Percentiles rank a stretch among this genome's conserved stretches.
Conservation (phyloP, 352 stramenopile species). For the Phytophthora sp. region DNA sequence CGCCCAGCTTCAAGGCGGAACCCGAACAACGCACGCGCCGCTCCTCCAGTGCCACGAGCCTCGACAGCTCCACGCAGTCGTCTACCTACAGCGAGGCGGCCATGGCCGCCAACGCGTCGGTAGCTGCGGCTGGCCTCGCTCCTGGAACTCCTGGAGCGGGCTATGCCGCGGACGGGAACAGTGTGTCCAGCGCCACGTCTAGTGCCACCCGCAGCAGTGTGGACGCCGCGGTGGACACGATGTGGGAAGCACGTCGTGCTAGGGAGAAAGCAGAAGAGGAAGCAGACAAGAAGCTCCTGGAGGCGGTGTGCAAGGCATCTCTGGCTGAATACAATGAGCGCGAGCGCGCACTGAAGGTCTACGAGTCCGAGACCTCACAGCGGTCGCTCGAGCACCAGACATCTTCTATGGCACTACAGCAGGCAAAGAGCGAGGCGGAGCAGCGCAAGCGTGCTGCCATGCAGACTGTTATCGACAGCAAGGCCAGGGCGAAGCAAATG, state of each 20-base stretch:
- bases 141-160: neutral
- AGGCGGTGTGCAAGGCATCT: slow-evolving; percentile 80
- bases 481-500: slow-evolving; percentile 62
- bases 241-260: slow-evolving; percentile 68
- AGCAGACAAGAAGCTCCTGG: slow-evolving; percentile 75
- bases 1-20: slow-evolving; percentile 16
- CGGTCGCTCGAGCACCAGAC: slow-evolving; percentile 35
- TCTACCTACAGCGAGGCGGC: slow-evolving; percentile 16
- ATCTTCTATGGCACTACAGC: slow-evolving; percentile 42
- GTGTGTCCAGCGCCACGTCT: slow-evolving; percentile 24
- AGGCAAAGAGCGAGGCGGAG: slow-evolving; percentile 54
- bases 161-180: slow-evolving; percentile 2
- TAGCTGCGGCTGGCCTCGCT: slow-evolving; percentile 11
- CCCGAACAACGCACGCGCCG: neutral
- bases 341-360: slow-evolving; percentile 62
- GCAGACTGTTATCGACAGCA: slow-evolving; percentile 79
- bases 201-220: slow-evolving; percentile 33
- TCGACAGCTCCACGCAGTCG: slow-evolving; percentile 21
- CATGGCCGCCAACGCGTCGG: slow-evolving; percentile 29
- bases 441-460: slow-evolving; percentile 71
- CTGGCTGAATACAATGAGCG: slow-evolving; percentile 77
- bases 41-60: slow-evolving; percentile 13
- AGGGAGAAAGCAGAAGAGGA: slow-evolving; percentile 60
- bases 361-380: slow-evolving; percentile 47
- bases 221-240: slow-evolving; percentile 50